Evolutionary conservation across 1,139 yeast species (phyloP).

Genomic region (Maudiozyma humilis): DNA sequence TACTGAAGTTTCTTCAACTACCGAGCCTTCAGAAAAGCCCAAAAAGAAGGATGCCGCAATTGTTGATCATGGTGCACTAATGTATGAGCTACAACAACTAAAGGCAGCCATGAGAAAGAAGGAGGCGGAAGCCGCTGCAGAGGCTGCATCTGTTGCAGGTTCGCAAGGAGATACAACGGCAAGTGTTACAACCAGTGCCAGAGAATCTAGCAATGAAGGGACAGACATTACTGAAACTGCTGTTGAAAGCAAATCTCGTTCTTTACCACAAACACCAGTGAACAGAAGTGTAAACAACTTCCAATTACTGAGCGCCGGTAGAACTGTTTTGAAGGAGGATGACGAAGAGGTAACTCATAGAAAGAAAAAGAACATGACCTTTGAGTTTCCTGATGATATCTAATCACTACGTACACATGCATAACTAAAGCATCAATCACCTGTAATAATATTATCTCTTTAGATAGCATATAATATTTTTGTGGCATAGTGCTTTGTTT

Average conservation of each 20-base stretch:
- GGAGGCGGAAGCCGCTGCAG: constrained; percentile 8
- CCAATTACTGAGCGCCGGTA: constrained; percentile 28
- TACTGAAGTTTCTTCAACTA: constrained; percentile 9
- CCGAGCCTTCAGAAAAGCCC: constrained; percentile 4
- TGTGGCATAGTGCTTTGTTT: not conserved
- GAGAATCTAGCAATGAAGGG: not conserved
- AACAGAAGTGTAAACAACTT: constrained; percentile 14
- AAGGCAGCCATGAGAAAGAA: constrained; percentile 23
- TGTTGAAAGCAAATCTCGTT: not conserved
- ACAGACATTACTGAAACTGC: not conserved
- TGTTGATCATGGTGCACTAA: constrained; percentile 27
- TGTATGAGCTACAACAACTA: constrained; percentile 22
- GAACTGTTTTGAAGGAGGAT: constrained; percentile 26
- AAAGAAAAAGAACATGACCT: constrained; percentile 16
- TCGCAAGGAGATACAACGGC: not conserved
- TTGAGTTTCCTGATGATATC: constrained; percentile 27
- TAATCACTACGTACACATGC: too few relatives aligned
- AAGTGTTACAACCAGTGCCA: not conserved
- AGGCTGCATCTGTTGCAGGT: not conserved
- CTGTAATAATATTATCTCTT: constrained; percentile 1
- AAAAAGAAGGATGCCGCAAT: constrained; percentile 21
- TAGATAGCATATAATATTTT: not conserved
- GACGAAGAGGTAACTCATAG: constrained; percentile 13
- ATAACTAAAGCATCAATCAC: too few relatives aligned
- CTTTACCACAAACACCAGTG: constrained; percentile 9